Evolutionary conservation across 2,329 filamentous ascomycete genomes (phyloP), one percentile per base, ranked within the genome.

Genomic region (Graphium sp.): DNA sequence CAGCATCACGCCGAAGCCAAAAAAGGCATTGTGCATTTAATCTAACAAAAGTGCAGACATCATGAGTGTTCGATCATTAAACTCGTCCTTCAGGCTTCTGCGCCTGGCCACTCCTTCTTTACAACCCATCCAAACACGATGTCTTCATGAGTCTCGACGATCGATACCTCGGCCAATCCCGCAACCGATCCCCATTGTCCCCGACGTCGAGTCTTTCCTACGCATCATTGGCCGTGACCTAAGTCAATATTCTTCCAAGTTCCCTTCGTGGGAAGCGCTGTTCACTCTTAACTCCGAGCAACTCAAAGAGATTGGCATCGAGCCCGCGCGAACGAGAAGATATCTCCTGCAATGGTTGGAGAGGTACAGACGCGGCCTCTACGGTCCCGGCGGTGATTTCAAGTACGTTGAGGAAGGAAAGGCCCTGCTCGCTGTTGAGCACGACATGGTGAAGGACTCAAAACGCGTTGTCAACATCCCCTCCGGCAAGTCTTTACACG

Each of bases 311-410:
- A 63, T 89, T 12, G 87, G 89, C 32, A 65, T 95, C 36, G 87
- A 95, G 49, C 83, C 84, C 10, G 68, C 87, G 12, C 75, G 87
- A 24, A 69, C 72, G 39, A 69, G 89, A 36, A 66, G 76, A 32
- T 98, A 95, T 47, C 66, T 98, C 11, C 58, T 95, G 26, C 71
- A 75, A 37, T 94, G 87, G 82, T 70, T 84, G 41, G 74, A 93
- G 42, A 75, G 77, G 43, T 95, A 89, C 52, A 66, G 79, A 36
- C 67, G 71, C 26, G 83, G 82, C 5, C 58, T 74, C 14, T 78
- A 76, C 42, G 87, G 87, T 10, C 66, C 82, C 14, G 87, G 84
- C 9, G 87, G 84, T 17, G 83, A 94, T 48, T 62, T 91, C 37
- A 59, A 71, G 41, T 60, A 78, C 46, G 83, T 93, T 22, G 49